phyloP scores from a whole-genome alignment of 2,329 filamentous ascomycete species.

The Didymella pomorum region DNA sequence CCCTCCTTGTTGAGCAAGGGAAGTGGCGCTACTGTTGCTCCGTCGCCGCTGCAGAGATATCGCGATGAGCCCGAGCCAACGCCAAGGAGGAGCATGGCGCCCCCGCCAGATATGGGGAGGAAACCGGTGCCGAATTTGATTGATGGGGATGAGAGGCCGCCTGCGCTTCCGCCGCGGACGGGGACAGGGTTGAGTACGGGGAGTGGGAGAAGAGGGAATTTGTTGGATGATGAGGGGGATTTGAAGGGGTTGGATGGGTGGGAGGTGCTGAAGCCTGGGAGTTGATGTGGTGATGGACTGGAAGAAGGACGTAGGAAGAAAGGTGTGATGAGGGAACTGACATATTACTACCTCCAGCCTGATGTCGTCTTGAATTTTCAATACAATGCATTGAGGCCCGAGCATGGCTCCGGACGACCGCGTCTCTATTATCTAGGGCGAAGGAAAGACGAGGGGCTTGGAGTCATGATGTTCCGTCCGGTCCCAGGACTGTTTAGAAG shows the following conservation, averaged over 20 bases:
- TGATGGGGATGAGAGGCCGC: slow-evolving; percentile 31
- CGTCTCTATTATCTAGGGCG: no score
- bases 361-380: no score
- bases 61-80: slow-evolving; percentile 29
- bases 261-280: slow-evolving; percentile 49
- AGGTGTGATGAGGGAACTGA: no score
- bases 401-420: no score
- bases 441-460: no score
- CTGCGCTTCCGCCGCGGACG: slow-evolving; percentile 45
- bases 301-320: no score
- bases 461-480: no score
- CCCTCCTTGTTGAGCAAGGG: slow-evolving; percentile 36
- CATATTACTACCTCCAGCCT: no score
- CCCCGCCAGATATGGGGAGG: slow-evolving; percentile 21
- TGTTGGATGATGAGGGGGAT: slow-evolving; percentile 49
- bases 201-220: slow-evolving; percentile 33
- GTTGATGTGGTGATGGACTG: neutral
- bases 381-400: no score
- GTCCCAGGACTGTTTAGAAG: no score
- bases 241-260: slow-evolving; percentile 48
- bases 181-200: slow-evolving; percentile 35
- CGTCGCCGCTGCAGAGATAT: slow-evolving; percentile 31
- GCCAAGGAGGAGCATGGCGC: slow-evolving; percentile 39
- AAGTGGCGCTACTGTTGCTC: slow-evolving; percentile 14
- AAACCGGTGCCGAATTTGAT: slow-evolving; percentile 34